These are phyloP conservation scores for Barnettozyma vustinii DNA, from an alignment of 805 yeast genomes.

Conservation along the genomic window DNA sequence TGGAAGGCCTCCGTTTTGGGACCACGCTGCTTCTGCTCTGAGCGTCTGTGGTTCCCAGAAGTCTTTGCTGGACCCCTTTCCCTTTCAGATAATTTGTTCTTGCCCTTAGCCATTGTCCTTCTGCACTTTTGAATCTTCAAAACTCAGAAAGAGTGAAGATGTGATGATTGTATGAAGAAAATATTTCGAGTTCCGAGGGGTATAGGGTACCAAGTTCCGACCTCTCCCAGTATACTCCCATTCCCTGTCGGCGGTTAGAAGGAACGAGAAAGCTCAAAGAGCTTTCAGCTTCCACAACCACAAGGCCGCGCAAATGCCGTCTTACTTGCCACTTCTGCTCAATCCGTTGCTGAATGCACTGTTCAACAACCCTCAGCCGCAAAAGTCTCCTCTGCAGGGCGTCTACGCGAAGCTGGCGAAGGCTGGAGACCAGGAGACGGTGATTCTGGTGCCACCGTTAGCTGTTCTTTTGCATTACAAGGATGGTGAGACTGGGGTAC, in stretches of 20 bases:
- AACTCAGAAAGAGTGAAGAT: no score
- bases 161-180: no score
- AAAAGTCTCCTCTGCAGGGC: slow-evolving; percentile 40
- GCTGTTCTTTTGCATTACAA: slow-evolving; percentile 35
- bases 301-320: slow-evolving; percentile 21
- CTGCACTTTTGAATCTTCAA: neutral
- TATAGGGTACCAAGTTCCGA: neutral
- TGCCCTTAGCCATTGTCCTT: slow-evolving; percentile 33
- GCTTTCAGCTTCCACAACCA: neutral
- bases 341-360: slow-evolving; percentile 63
- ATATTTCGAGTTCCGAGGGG: neutral
- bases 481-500: slow-evolving; percentile 33
- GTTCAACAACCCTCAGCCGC: slow-evolving; percentile 58
- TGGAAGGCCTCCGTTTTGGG: slow-evolving; percentile 44
- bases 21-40: slow-evolving; percentile 29
- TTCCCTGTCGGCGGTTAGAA: neutral
- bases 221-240: neutral
- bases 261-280: neutral
- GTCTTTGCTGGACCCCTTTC: slow-evolving; percentile 43
- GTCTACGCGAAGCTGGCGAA: slow-evolving; percentile 37
- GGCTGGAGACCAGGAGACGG: slow-evolving; percentile 37
- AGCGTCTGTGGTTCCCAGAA: slow-evolving; percentile 49
- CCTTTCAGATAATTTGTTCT: slow-evolving; percentile 43
- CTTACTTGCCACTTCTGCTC: slow-evolving; percentile 47
- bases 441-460: slow-evolving; percentile 62